Conservation (phyloP, 495 filamentous ascomycete genomes). For the Aspergillus coremiiformis region DNA sequence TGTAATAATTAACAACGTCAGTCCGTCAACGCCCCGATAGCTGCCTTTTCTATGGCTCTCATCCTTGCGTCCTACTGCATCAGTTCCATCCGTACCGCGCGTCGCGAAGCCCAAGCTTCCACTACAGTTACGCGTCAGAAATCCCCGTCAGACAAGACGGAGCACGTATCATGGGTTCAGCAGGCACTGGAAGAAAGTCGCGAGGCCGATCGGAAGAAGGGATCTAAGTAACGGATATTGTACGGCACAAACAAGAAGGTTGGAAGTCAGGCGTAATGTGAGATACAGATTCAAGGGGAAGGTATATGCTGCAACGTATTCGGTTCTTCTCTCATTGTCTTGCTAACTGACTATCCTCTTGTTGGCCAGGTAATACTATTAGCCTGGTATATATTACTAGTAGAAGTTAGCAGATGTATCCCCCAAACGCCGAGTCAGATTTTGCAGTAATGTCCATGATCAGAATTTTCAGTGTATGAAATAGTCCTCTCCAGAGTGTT, state of each 20-base stretch:
- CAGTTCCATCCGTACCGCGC: conserved; percentile 42
- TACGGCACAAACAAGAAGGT: background rate
- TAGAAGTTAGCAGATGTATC: background rate
- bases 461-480: conserved; percentile 46
- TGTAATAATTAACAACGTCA: conserved; percentile 11
- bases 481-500: conserved; percentile 34
- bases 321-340: background rate
- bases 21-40: conserved; percentile 43
- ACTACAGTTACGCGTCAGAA: conserved; percentile 3
- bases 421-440: background rate
- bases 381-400: background rate
- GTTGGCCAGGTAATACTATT: background rate
- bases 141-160: conserved; percentile 4
- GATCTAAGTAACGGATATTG: background rate
- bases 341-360: background rate
- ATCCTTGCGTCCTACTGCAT: conserved; percentile 43
- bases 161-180: conserved; percentile 30
- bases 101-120: conserved; percentile 25
- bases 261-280: background rate
- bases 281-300: background rate
- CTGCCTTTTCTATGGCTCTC: conserved; percentile 44
- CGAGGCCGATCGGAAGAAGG: conserved; percentile 3
- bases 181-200: conserved; percentile 30
- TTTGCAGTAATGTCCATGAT: conserved; percentile 14
- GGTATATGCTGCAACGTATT: background rate